A percentile compares a stretch with the other conserved stretches of the same genome.
Conservation (phyloP, 352 stramenopile species). For the Pythium rishiriense region DNA sequence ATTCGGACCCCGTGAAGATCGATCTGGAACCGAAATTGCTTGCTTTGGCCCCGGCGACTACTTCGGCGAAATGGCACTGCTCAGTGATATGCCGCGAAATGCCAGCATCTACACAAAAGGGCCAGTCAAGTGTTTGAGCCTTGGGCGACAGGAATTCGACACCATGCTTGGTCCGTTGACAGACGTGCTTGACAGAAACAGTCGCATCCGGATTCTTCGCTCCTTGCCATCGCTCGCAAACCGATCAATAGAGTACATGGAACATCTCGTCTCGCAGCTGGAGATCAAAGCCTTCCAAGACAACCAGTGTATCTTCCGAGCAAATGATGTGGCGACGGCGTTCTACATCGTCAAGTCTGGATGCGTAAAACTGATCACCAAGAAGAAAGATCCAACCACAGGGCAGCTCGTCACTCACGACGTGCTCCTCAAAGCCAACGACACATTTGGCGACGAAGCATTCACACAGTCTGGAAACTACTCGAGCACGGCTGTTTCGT, state of each 20-base stretch:
- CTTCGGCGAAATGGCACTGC: conserved; percentile 91
- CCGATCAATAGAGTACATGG: conserved; percentile 63
- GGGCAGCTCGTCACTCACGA: conserved; percentile 39
- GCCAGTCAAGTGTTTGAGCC: conserved; percentile 64
- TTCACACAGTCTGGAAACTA: conserved; percentile 57
- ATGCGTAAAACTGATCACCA: conserved; percentile 70
- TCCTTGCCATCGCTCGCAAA: conserved; percentile 53
- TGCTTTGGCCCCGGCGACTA: conserved; percentile 75
- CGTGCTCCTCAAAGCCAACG: conserved; percentile 69
- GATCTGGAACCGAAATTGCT: conserved; percentile 39
- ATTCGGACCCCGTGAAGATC: conserved; percentile 5
- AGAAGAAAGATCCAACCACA: conserved; percentile 34
- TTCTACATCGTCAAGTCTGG: conserved; percentile 83
- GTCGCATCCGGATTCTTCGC: conserved; percentile 63
- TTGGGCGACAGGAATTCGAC: conserved; percentile 74
- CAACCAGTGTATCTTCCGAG: conserved; percentile 57
- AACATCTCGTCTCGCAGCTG: conserved; percentile 70
- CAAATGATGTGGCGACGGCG: conserved; percentile 49
- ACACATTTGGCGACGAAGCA: conserved; percentile 69
- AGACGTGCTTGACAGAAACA: conserved; percentile 73
- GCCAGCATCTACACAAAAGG: conserved; percentile 68
- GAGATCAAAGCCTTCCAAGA: conserved; percentile 81
- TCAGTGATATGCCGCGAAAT: conserved; percentile 87
- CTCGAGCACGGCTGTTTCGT: conserved; percentile 56
- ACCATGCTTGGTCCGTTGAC: conserved; percentile 75